Conservation (phyloP, 129 eudicot species). For the Flaveria brownii region DNA sequence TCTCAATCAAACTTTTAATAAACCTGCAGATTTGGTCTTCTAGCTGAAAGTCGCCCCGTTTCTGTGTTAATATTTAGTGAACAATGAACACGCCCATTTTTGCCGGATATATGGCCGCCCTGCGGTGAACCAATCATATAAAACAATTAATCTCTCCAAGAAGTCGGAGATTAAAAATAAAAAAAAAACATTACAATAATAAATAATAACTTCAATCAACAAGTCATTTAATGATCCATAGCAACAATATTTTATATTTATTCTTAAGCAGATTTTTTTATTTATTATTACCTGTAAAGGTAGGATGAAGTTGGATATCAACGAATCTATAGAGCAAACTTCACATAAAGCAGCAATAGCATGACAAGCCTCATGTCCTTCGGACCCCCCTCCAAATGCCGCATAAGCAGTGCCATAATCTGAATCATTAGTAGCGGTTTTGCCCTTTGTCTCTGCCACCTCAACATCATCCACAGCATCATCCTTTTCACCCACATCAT, state of each 20-base stretch:
- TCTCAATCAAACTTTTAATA: background rate
- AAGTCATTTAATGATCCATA: background rate
- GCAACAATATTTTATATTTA: background rate
- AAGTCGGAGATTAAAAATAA: background rate
- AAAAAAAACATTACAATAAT: background rate
- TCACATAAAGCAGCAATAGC: conserved; percentile 93
- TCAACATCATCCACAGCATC: conserved; percentile 25
- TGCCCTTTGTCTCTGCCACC: conserved; percentile 26
- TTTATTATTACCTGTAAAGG: conserved; percentile 71
- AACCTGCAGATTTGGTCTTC: conserved; percentile 99
- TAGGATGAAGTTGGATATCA: conserved; percentile 90
- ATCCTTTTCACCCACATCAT: conserved; percentile 34
- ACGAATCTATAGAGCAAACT: conserved; percentile 87
- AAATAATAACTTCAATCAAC: background rate
- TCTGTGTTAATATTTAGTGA: conserved; percentile 93
- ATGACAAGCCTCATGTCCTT: conserved; percentile 92
- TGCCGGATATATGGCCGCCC: conserved; percentile 82
- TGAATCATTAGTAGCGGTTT: conserved; percentile 11
- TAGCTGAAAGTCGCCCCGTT: conserved; percentile 93
- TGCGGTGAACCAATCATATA: conserved; percentile 38
- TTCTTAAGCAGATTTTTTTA: background rate
- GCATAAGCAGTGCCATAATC: conserved; percentile 75
- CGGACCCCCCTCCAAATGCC: conserved; percentile 76
- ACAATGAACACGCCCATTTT: conserved; percentile 88
- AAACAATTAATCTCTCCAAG: conserved; percentile 6